Evolutionary conservation across 305 asterid species (phyloP).

Genomic region (Fraxinus ornus): DNA sequence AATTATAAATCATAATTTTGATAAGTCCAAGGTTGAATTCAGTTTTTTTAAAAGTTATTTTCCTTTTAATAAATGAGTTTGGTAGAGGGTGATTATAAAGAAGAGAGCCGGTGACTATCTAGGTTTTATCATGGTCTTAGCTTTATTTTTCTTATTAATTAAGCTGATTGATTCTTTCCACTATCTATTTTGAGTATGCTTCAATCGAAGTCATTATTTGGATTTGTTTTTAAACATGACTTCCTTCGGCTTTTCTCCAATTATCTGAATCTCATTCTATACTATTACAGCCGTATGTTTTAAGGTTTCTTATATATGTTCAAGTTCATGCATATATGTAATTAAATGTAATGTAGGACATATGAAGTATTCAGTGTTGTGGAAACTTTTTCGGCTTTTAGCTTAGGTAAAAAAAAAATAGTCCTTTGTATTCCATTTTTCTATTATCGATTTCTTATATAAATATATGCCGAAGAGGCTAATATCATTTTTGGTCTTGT

Average conservation of each 20-base stretch:
- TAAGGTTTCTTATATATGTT: too few species aligned
- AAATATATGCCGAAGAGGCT: neutral
- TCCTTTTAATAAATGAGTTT: too few species aligned
- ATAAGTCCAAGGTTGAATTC: too few species aligned
- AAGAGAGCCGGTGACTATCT: too few species aligned
- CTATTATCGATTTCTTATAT: neutral
- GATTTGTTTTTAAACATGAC: neutral
- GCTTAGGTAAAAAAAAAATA: neutral
- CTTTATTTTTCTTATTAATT: too few species aligned
- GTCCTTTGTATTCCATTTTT: neutral
- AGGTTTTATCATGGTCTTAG: too few species aligned
- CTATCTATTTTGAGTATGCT: neutral
- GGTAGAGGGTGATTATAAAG: too few species aligned
- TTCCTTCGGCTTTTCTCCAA: neutral
- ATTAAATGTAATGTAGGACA: neutral
- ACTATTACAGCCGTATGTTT: neutral
- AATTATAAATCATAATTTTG: too few species aligned
- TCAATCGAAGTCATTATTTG: neutral
- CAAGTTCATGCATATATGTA: neutral
- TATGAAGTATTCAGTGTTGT: neutral
- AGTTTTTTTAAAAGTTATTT: too few species aligned
- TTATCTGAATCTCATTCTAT: neutral
- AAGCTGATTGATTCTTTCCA: too few species aligned
- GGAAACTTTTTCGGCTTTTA: neutral
- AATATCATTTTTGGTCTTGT: neutral